phyloP scores from a whole-genome alignment of 2,329 filamentous ascomycete genomes.

The Claviceps humidiphila region DNA sequence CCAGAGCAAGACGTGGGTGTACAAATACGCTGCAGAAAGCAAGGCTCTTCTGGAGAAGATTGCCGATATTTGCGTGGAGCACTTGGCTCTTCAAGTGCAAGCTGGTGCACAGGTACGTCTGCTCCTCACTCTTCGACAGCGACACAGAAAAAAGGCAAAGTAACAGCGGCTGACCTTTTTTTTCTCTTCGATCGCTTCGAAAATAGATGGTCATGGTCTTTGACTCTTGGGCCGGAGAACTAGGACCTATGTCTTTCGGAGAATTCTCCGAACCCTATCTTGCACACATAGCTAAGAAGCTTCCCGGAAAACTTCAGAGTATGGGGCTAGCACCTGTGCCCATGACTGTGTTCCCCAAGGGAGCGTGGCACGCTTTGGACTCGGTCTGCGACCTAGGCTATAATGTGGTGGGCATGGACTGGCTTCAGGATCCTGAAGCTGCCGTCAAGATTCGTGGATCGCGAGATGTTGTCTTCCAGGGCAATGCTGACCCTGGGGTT shows the following conservation, averaged over 20 bases:
- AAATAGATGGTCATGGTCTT: constrained; percentile 83
- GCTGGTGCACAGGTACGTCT: constrained; percentile 69
- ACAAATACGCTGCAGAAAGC: constrained; percentile 68
- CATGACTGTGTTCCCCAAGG: constrained; percentile 97
- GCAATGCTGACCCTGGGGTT: constrained; percentile 89
- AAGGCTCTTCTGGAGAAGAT: constrained; percentile 83
- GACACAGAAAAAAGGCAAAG: background rate
- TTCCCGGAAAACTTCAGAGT: constrained; percentile 62
- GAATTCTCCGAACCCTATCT: constrained; percentile 80
- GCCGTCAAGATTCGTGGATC: constrained; percentile 69
- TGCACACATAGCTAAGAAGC: constrained; percentile 64
- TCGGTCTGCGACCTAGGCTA: constrained; percentile 80
- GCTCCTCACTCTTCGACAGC: background rate
- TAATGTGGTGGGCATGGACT: constrained; percentile 88
- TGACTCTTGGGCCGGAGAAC: constrained; percentile 93
- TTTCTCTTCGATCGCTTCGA: too few species aligned
- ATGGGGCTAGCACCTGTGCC: constrained; percentile 70
- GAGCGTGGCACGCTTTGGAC: constrained; percentile 89
- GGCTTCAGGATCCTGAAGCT: constrained; percentile 79
- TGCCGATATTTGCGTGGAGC: constrained; percentile 85
- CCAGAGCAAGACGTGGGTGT: constrained; percentile 93
- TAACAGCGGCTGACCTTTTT: background rate
- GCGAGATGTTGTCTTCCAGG: constrained; percentile 68
- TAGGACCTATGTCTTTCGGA: constrained; percentile 73
- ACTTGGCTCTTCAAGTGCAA: constrained; percentile 80